Evolutionary conservation across 2,329 filamentous ascomycete species (phyloP), one percentile per base, ranked within the genome.

Genomic region (Phyllosticta citribraziliensis): DNA sequence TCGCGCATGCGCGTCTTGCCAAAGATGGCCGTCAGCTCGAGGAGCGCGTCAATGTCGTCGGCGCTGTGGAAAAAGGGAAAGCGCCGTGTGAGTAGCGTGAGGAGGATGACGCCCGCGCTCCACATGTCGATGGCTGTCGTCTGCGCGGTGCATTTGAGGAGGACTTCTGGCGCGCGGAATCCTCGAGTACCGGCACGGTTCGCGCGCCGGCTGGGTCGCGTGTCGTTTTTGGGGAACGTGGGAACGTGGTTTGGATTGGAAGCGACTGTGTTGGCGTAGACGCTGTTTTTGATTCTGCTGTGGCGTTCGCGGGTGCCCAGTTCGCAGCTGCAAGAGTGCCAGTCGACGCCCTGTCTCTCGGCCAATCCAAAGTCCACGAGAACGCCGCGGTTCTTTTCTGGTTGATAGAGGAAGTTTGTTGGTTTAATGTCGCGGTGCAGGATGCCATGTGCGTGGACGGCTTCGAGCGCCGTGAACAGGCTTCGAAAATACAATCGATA

Each of bases 281-380:
- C 78, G 66, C 74, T 85, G 72, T 70, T 86, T 69, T 69, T 79
- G 75, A 74, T 82, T 72, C 73, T 75, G 61, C 74, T 73, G 63
- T 86, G 85, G 62, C 91, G 86, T 22, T 84, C 81, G 20, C 82
- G 77, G 17, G 80, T 73, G 12, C 81, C 74, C 63, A 91, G 84
- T 64, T 87, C 85, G 74, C 93, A 97, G n/a, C 89, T 78, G 70
- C 93, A 97, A 1, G 86, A 86, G 69, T 89, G 88, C 71, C 80
- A 83, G 58, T 95, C 91, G 24, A 84, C 85, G 22, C 89, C 80
- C 69, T 82, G 76, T 47, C 80, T 73, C 73, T 99, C 94, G 40
- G 94, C 94, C 17, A 99, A 83, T n/a, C 94, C 94, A 76, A 99
- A 99, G 71, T 99, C 94, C n/a, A 99, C 94, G 0, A 99, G 82